Evolutionary conservation across 306 rosid species (phyloP), one percentile per base, ranked within the genome.

Genomic region (Mucuna pruriens): DNA sequence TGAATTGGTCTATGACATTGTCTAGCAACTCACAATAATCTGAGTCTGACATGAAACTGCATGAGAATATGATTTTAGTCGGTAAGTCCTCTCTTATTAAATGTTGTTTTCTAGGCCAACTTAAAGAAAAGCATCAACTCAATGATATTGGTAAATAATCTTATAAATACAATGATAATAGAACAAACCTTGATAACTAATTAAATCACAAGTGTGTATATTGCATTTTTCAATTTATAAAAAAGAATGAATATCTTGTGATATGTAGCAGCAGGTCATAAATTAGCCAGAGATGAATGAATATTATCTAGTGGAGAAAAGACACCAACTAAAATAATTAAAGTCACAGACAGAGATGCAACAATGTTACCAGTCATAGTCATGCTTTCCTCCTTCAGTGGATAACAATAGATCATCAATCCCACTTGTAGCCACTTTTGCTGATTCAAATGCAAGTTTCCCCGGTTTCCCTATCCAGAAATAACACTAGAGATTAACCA

Each of bases 351-450:
- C 9, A 57, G 57, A 23, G 33, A 40, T 16, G 46, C 46, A n/a
- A n/a, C 0, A 69, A 20, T 22, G 55, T 69, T 54, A 93, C 97
- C 97, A 93, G 71, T 93, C 97, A 20, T 91, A 93, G 61, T 93
- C 97, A 71, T 93, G 92, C 78, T 93, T 93, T 77, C 97, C 97
- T 82, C 92, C 92, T 13, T 91, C 94, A 0, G 92, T 49, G 36
- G 90, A 85, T 19, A 90, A 87, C 69, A 93, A 57, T 49, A 91
- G 88, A 86, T 93, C 97, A 62, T 91, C 97, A 78, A 90, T 90
- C 79, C 91, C 94, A 69, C 52, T 87, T 67, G 83, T 80, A 1
- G 83, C 81, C 44, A 85, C 33, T 68, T 90, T 90, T 68, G 87
- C 87, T 33, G 92, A 86, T 87, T 94, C 97, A 84, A 87, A 85